phyloP scores from a whole-genome alignment of 2,329 filamentous ascomycete species.

The Ophiostoma pallidulum region DNA sequence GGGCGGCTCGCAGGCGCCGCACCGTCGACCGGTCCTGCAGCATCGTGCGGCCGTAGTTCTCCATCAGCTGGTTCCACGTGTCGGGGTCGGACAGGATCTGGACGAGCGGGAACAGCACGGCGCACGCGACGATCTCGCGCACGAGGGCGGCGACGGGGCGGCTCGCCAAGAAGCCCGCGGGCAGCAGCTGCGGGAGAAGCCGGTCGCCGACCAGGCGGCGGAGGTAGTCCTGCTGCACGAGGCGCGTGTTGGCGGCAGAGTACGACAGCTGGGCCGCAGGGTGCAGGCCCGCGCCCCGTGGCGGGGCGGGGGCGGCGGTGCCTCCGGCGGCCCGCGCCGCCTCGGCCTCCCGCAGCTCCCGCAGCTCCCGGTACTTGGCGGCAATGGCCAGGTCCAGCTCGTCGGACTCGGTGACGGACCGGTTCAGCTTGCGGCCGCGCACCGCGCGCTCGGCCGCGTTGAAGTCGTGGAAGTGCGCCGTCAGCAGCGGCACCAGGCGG shows the following conservation, averaged over 20 bases:
- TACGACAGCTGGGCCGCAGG: slow-evolving; percentile 74
- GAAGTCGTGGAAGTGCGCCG: slow-evolving; percentile 80
- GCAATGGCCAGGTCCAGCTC: slow-evolving; percentile 93
- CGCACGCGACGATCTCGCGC: slow-evolving; percentile 84
- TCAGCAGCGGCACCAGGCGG: slow-evolving; percentile 78
- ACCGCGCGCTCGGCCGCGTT: slow-evolving; percentile 82
- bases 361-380: slow-evolving; percentile 68
- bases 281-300: slow-evolving; percentile 56
- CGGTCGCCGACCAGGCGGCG: slow-evolving; percentile 57
- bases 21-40: slow-evolving; percentile 95
- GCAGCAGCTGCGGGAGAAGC: slow-evolving; percentile 66
- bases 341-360: background rate
- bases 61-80: slow-evolving; percentile 95
- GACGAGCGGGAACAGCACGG: slow-evolving; percentile 75
- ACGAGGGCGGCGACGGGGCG: slow-evolving; percentile 71
- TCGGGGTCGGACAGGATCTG: slow-evolving; percentile 81
- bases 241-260: slow-evolving; percentile 60
- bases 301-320: no score
- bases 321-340: background rate
- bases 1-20: slow-evolving; percentile 76
- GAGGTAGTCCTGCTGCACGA: slow-evolving; percentile 80
- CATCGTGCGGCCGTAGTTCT: slow-evolving; percentile 75
- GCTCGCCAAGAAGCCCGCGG: slow-evolving; percentile 65
- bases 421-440: slow-evolving; percentile 76
- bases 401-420: slow-evolving; percentile 88